Percentiles rank a stretch among this genome's conserved stretches.
These are phyloP conservation scores for Candida neerlandica DNA, from an alignment of 1,139 yeast genomes.

Conservation along the genomic window DNA sequence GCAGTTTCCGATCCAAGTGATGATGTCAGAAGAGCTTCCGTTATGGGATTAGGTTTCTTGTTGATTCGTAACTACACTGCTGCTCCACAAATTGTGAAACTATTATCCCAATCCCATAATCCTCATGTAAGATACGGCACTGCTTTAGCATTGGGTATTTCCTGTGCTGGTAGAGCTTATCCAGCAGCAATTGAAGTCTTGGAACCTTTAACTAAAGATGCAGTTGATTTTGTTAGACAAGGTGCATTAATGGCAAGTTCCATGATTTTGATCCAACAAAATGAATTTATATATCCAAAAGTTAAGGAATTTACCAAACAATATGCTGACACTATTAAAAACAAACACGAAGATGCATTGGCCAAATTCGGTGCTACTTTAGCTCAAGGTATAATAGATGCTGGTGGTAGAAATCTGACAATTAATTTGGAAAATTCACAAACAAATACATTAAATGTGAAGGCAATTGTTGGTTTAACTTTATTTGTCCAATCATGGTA, in stretches of 20 bases:
- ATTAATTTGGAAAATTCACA: slow-evolving; percentile 88
- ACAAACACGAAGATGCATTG: slow-evolving; percentile 94
- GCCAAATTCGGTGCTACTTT: slow-evolving; percentile 98
- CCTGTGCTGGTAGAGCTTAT: slow-evolving; percentile 94
- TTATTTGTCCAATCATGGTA: slow-evolving; percentile 95
- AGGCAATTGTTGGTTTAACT: slow-evolving; percentile 90
- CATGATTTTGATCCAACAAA: slow-evolving; percentile 92
- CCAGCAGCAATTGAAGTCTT: slow-evolving; percentile 88
- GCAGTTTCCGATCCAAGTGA: slow-evolving; percentile 98
- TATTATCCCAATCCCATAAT: slow-evolving; percentile 91
- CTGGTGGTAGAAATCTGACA: slow-evolving; percentile 98
- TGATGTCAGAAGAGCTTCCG: slow-evolving; percentile 96
- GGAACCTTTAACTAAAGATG: slow-evolving; percentile 90
- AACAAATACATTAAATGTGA: slow-evolving; percentile 86
- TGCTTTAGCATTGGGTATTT: slow-evolving; percentile 93
- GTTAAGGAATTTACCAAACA: slow-evolving; percentile 76
- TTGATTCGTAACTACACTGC: slow-evolving; percentile 89
- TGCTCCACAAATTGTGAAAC: slow-evolving; percentile 92
- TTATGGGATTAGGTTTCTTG: slow-evolving; percentile 90
- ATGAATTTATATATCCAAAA: slow-evolving; percentile 80
- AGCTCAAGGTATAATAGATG: slow-evolving; percentile 97
- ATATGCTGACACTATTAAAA: slow-evolving; percentile 73
- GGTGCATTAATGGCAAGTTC: slow-evolving; percentile 94
- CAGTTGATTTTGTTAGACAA: slow-evolving; percentile 96
- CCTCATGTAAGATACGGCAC: slow-evolving; percentile 99